These are phyloP conservation scores for Aspergillus udagawae DNA, from an alignment of 2,329 filamentous ascomycete genomes.

Conservation along the genomic window DNA sequence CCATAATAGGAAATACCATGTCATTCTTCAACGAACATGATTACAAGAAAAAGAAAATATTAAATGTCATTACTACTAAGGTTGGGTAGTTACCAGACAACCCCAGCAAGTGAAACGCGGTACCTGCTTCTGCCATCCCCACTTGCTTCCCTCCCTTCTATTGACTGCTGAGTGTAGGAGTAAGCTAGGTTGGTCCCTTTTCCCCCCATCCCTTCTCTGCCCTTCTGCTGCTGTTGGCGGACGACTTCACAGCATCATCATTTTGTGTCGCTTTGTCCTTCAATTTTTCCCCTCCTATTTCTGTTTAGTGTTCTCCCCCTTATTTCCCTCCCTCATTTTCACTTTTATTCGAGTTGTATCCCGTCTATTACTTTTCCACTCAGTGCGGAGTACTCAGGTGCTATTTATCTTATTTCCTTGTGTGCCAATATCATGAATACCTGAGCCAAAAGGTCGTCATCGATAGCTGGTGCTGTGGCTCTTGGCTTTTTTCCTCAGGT, in stretches of 20 bases:
- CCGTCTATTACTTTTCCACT: background rate
- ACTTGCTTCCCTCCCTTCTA: slow-evolving; percentile 1
- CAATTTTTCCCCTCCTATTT: background rate
- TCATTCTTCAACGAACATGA: background rate
- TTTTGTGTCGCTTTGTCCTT: background rate
- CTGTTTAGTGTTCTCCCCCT: background rate
- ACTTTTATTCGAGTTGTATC: background rate
- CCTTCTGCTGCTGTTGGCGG: background rate
- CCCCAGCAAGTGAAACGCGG: slow-evolving; percentile 16
- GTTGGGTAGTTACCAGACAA: slow-evolving; percentile 14
- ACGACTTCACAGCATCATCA: background rate
- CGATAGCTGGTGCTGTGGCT: background rate
- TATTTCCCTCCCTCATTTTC: background rate
- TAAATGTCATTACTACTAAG: slow-evolving; percentile 16
- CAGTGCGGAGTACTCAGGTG: background rate
- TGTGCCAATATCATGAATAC: background rate
- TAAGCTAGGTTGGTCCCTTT: slow-evolving; percentile 4
- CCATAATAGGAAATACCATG: background rate
- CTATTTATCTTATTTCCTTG: background rate
- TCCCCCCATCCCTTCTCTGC: background rate
- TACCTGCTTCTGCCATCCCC: slow-evolving; percentile 21
- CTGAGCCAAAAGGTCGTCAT: background rate
- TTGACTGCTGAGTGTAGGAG: slow-evolving; percentile 9
- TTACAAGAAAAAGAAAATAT: slow-evolving; percentile 1
- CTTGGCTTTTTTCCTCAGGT: background rate